These are phyloP conservation scores for Hansenula anomala DNA, from an alignment of 1,139 yeast genomes.

Conservation along the genomic window DNA sequence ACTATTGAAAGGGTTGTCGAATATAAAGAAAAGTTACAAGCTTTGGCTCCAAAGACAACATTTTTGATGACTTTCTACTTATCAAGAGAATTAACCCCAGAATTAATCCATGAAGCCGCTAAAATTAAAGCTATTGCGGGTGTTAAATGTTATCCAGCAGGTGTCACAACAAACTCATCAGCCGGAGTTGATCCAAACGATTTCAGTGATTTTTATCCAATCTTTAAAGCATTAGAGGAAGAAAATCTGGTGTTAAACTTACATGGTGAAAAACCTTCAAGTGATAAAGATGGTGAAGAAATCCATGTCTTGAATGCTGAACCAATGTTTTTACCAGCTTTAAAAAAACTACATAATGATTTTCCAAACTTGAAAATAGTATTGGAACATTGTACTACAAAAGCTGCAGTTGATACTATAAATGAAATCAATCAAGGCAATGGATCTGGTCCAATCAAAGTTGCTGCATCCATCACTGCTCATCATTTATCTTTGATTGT, in stretches of 20 bases:
- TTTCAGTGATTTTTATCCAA: constrained; percentile 80
- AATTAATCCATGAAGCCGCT: constrained; percentile 78
- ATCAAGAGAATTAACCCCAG: constrained; percentile 76
- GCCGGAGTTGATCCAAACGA: constrained; percentile 96
- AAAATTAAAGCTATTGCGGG: constrained; percentile 66
- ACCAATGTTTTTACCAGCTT: constrained; percentile 87
- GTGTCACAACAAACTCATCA: constrained; percentile 91
- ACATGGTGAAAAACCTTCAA: constrained; percentile 93
- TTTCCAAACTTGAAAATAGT: constrained; percentile 87
- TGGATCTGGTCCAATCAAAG: constrained; percentile 42
- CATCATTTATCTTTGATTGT: constrained; percentile 87
- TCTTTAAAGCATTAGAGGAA: constrained; percentile 82
- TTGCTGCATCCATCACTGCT: constrained; percentile 93
- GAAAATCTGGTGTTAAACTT: constrained; percentile 73
- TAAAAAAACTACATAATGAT: constrained; percentile 67
- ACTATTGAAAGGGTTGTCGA: constrained; percentile 68
- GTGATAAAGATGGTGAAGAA: constrained; percentile 35
- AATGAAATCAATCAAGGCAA: constrained; percentile 58
- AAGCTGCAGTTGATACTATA: constrained; percentile 78
- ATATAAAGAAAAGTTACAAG: constrained; percentile 61
- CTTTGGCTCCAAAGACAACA: constrained; percentile 76
- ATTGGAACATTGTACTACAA: constrained; percentile 92
- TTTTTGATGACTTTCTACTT: constrained; percentile 89
- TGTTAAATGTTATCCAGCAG: constrained; percentile 96
- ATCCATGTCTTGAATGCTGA: constrained; percentile 94